Evolutionary conservation across 2,329 filamentous ascomycete species (phyloP), one percentile per base, ranked within the genome.

Genomic region (Phaeosphaeria sp.): DNA sequence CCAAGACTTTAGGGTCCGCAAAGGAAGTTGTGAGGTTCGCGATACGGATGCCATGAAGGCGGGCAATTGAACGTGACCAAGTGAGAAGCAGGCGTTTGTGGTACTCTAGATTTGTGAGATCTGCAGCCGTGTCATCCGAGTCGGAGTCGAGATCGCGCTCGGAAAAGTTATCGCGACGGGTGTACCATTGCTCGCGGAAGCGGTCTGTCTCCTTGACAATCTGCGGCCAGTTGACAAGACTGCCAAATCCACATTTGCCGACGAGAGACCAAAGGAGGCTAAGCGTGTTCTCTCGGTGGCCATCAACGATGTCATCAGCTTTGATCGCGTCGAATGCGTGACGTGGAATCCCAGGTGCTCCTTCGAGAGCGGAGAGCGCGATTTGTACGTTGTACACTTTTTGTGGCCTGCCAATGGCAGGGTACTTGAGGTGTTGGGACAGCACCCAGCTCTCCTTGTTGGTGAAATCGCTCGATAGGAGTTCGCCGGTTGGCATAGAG

Each of bases 241-340:
- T 77, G 6, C 77, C 72, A 7, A 89, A 74, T 1, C 85, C 85
- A 76, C 83, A 85, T 71, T 81, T 82, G 42, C 83, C 83, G 39
- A 89, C 82, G 21, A 89, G 76, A 3, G 79, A 78, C 86, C 86
- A 89, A 5, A 90, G 77, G 10, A 89, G 76, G 5, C 81, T 82
- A 46, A 89, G 78, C 0, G 86, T 89, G 72, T 86, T 88, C 66
- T 89, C 87, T 9, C 87, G 82, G 64, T 88, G 85, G 2, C 87
- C 87, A 63, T 89, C 82, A 6, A 89, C 85, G 47, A 89, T 83
- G 54, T 89, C 85, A 41, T 85, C 82, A 0, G 86, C 80, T 15
- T 74, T 79, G 36, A 87, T 74, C 33, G 79, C 77, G 21, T 75
- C 72, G 6, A 80, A 69, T 13, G 83, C 72, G 27, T 76, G 77